Evolutionary conservation across 805 yeast genomes (phyloP), one percentile per base, ranked within the genome.

Genomic region (Metschnikowia picachoensis): DNA sequence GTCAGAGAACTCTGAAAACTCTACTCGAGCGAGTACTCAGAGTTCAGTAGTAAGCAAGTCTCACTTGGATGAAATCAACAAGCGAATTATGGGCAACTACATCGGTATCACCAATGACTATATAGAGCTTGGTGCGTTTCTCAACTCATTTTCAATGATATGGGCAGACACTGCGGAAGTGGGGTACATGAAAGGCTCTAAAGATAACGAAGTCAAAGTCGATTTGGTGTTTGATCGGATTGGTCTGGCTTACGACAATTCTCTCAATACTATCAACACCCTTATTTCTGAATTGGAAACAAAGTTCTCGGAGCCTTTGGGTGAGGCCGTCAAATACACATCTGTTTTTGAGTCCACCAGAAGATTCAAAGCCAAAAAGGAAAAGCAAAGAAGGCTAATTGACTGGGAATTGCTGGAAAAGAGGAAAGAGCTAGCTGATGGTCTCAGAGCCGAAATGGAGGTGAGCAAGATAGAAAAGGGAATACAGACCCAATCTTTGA

Each of bases 231-330:
- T 88, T 49, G 98, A 94, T 60, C 80, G 82, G 51, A 79, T 89
- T 28, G 97, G 98, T 1, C 90, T 87, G 58, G 85, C 90, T 1
- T 82, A 87, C 51, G 98, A 94, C 62, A 77, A 83, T 34, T 80
- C 77, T 38, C 74, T 72, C 58, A 61, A 79, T 50, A 60, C 80
- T n/a, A 67, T 81, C 51, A 70, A 80, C 55, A 60, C 75, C 1
- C 69, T 84, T 10, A 76, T 80, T 4, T 64, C 72, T 11, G 76
- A 77, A 32, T 63, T 84, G 41, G 79, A 78, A 42, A 74, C 80
- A 1, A 79, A 79, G 44, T 83, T 82, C 55, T 74, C 80, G 8
- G 89, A 83, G 59, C 88, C 88, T 3, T 64, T 83, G 39, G 83
- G 83, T 1, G 89, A 84, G 58, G 78, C 81, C n/a, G 87, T 81